Evolutionary conservation across 106 monocot genomes (phyloP), one percentile per base, ranked within the genome.

Genomic region (Amphibolis antarctica): DNA sequence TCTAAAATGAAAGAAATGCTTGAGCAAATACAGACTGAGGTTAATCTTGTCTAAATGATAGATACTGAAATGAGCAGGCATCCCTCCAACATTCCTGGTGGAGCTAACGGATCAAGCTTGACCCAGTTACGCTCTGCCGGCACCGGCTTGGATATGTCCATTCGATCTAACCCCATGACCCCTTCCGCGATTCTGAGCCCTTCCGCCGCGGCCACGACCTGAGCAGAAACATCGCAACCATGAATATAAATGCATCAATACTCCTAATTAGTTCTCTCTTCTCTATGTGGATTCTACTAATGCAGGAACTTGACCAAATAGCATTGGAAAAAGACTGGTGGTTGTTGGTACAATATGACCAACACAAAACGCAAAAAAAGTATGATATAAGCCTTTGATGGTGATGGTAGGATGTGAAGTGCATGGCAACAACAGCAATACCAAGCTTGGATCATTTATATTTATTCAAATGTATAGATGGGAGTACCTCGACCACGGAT

Each of bases 181-280:
- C 44, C 79, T 46, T 20, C 81, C 82, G 63, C 82, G 79, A 43
- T 19, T 27, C 20, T 19, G 59, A 46, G 76, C 86, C 49, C 86
- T 71, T 12, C 82, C 86, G 31, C 82, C 86, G 31, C 82, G 76
- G 1, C 76, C 86, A 67, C 79, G 82, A 24, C 86, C 82, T 82
- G 12, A 61, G 22, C 58, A 42, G 29, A 14, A 21, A 1, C 43
- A 61, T 42, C 10, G 18, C 49, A 20, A 75, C 55, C 48, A 69
- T n/a, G n/a, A 30, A 21, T 23, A 63, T 6, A 60, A 31, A 42
- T 31, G 15, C 17, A 60, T 18, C n/a, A 14, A 48, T 14, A 19
- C 12, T 13, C 25, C n/a, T 10, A 25, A 4, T 7, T 28, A 17
- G 9, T 14, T 5, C 22, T 64, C 1, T n/a, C 12, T 49, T 64